Evolutionary conservation across 106 monocot genomes (phyloP), one percentile per base, ranked within the genome.

Genomic region (Hemerocallis citrina): DNA sequence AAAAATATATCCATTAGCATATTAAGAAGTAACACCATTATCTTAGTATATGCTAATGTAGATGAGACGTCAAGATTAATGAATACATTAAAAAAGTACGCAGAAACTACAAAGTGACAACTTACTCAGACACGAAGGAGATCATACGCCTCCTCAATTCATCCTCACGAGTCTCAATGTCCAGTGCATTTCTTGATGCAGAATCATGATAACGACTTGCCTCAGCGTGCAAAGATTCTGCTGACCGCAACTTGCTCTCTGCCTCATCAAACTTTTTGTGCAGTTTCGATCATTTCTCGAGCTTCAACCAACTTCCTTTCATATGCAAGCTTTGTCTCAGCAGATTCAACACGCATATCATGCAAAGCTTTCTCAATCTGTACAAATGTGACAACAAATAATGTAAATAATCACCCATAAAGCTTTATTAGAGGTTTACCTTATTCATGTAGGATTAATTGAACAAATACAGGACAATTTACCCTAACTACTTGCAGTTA

Each of bases 301-400:
- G 84, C 83, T 74, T 96, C 95, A 69, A 43, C 62, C 60, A 96
- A 42, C 74, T 90, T 96, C 35, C 36, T 69, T 64, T 90, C 95
- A 76, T 74, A 86, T 52, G 83, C 65, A 63, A 90, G 58, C 65
- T 81, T 90, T 56, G 47, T 77, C 78, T 96, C 95, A 69, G 95
- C 90, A 63, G 70, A 76, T 64, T 90, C 90, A 34, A 52, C 84
- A 71, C 81, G 83, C 45, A 81, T 78, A 43, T 90, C 81, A 81
- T 87, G 90, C 50, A 90, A 66, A 20, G 95, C 72, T 45, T 96
- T 96, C 76, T 96, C 95, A 59, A 96, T 72, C 95, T 96, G 64
- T 16, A n/a, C n/a, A n/a, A n/a, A n/a, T n/a, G n/a, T n/a, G n/a
- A n/a, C n/a, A n/a, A n/a, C n/a, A n/a, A n/a, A n/a, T n/a, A n/a